Evolutionary conservation across 2,329 filamentous ascomycete species (phyloP), one percentile per base, ranked within the genome.

Genomic region (Fusarium newnesense): DNA sequence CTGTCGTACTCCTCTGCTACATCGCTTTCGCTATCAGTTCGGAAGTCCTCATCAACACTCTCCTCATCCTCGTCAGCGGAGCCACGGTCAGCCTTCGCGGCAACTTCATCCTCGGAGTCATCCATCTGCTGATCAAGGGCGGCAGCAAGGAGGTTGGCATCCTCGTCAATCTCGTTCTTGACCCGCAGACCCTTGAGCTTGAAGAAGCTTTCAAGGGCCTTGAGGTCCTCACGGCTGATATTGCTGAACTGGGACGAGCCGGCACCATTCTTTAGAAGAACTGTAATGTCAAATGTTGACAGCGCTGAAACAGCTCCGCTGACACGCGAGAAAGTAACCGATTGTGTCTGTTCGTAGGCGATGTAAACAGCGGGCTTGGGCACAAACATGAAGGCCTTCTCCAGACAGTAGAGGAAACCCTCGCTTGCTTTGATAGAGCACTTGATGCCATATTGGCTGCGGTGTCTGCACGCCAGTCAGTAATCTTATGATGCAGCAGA

Each of bases 381-480:
- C 21, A 99, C 96, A 82, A 99, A 99, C 90, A 99, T 97, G 83
- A 99, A 97, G 12, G 95, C 96, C 85, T 98, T 98, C 84, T 99
- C 96, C 75, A 99, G 86, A 81, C 95, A 98, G 89, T 97, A 99
- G 57, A 99, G 87, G 80, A 97, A 95, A 69, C 97, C 96, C 85
- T 99, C 96, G 82, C 97, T 98, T 60, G 97, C 97, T 85, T 99
- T 99, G 90, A 99, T 98, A n/a, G 95, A 97, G 84, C 96, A 99
- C 85, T 99, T 99, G 84, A 99, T 97, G 66, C 96, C 96, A 76
- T 92, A 94, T 82, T 98, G 95, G 78, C 93, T 91, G 81, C 97
- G 95, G 84, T 98, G 96, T 75, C 93, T 90, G 58, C 11, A 30
- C 43, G 26, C 4, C 28, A 30, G 73, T 84, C 71, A 84, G 81